Base-by-base conservation (phyloP, 495 filamentous ascomycete genomes). In the Neurospora sp. region DNA sequence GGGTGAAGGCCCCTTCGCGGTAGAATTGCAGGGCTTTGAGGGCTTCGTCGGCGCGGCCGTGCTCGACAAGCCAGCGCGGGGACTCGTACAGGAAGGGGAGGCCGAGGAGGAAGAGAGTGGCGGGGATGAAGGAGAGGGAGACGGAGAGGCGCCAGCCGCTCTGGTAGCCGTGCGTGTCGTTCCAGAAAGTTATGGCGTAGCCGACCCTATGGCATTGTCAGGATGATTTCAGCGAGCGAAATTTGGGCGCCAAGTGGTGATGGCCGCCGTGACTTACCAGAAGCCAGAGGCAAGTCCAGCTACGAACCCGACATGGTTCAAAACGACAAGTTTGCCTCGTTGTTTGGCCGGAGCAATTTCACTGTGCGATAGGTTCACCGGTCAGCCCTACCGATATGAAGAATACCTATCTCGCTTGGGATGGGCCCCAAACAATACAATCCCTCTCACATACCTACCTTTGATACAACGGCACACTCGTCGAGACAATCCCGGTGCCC, bases 231-330 rank as follows among this genome's bases (percentile, higher is more conserved):
- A n/a, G 31, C 31, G 27, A 27, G 3, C 11, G 16, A 9, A 12
- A 14, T 6, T 37, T 12, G 16, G 10, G 16, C 37, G 69, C 40
- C 31, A 31, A 35, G 35, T 35, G 35, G 35, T 35, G 35, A 6
- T 4, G 44, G 16, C n/a, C 2, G 59, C n/a, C 5, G 59, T 12
- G 39, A 37, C 81, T 68, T 78, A 88, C 86, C 87, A 89, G 71
- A 89, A 87, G 0, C 87, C 87, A 3, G 72, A 69, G 0, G 85
- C 85, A 2, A 89, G 72, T 40, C 87, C 87, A 12, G 81, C 81
- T 41, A 88, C 84, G 69, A 89, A 83, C 6, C 87, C 87, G 73
- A 88, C 82, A 69, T 89, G 87, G 74, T 88, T 88, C 75, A 88
- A 79, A 31, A 88, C 85, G 3, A 89, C 87, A 70, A 85, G 85